Evolutionary conservation across 768 basidiomycete species (phyloP).

Genomic region (Suillus discolor): DNA sequence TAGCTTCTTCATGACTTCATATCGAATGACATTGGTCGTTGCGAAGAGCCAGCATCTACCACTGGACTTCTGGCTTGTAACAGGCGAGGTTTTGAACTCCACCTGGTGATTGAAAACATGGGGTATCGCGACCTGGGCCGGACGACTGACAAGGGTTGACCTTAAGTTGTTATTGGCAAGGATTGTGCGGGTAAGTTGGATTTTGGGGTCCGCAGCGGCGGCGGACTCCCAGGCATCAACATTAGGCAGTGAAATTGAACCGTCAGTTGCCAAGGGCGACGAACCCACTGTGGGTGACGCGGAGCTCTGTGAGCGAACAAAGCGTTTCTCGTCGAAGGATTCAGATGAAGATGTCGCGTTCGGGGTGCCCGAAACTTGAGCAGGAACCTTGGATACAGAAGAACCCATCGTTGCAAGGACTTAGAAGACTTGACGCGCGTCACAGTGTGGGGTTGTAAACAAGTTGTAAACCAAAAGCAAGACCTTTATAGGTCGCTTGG

Average conservation of each 20-base stretch:
- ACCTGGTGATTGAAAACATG: constrained; percentile 85
- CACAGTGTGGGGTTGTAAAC: neutral
- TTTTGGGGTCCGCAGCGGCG: constrained; percentile 57
- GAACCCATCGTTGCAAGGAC: constrained; percentile 24
- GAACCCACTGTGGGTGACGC: neutral
- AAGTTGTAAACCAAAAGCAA: too few relatives aligned
- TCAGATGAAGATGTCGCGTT: constrained; percentile 12
- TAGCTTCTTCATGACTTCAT: constrained; percentile 82
- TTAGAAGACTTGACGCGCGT: neutral
- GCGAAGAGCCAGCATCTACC: constrained; percentile 98
- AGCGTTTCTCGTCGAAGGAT: constrained; percentile 30
- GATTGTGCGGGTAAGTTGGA: constrained; percentile 75
- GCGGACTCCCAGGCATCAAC: constrained; percentile 69
- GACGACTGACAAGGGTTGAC: constrained; percentile 62
- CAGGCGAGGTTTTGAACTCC: constrained; percentile 78
- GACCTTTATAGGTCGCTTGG: constrained; percentile 3
- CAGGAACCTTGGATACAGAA: constrained; percentile 25
- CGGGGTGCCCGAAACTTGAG: constrained; percentile 15
- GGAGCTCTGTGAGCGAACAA: neutral
- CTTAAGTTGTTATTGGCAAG: constrained; percentile 70
- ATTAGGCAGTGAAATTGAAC: constrained; percentile 59
- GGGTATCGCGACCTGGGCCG: constrained; percentile 59
- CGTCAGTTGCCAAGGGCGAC: constrained; percentile 49
- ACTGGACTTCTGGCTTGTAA: constrained; percentile 86
- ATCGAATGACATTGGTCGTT: constrained; percentile 83